Base-by-base conservation (phyloP, 176 grass and related monocot species). In the Canna indica region DNA sequence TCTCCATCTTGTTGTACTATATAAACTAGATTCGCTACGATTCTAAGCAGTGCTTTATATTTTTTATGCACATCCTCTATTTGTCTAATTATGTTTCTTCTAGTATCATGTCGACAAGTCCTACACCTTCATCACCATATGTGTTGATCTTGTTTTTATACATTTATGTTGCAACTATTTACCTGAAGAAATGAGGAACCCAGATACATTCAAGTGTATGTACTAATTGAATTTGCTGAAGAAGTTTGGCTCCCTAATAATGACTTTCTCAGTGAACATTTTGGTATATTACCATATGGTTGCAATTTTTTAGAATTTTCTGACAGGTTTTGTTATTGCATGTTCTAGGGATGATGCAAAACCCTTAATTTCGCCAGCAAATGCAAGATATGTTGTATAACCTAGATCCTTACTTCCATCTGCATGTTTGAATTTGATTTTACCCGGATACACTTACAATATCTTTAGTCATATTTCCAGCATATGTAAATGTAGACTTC, bases 131-230 rank as follows among this genome's bases (percentile, higher is more conserved):
- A 24, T 66, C 34, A 66, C 34, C 50, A 53, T 26, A 66, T 22
- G 33, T 67, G 54, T 54, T 84, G 47, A 78, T 74, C 71, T 84
- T 72, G 67, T 76, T 57, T 69, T 30, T 13, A 31, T 24, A n/a
- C n/a, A n/a, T n/a, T n/a, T n/a, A 48, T 73, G 30, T 59, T 20
- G 53, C 90, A 99, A 90, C 63, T 94, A 99, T 82, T 88, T 99
- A 73, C 95, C 95, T 16, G 95, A 85, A 64, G 95, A 99, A 75
- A 88, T 99, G 95, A 93, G 95, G 80, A 93, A 93, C 76, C 95
- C 86, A 41, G 56, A 81, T 61, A 88, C 87, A 14, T 90, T 99
- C 83, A 99, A 99, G 77, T 84, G 95, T 99, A 81, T 82, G 86
- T 48, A 12, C 29, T 70, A 27, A 48, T 31, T 30, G 9, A 26